Percentiles rank a stretch among this genome's conserved stretches.
Evolutionary conservation across 2,329 filamentous ascomycete genomes (phyloP).

Genomic region (Fonsecaea pedrosoi): DNA sequence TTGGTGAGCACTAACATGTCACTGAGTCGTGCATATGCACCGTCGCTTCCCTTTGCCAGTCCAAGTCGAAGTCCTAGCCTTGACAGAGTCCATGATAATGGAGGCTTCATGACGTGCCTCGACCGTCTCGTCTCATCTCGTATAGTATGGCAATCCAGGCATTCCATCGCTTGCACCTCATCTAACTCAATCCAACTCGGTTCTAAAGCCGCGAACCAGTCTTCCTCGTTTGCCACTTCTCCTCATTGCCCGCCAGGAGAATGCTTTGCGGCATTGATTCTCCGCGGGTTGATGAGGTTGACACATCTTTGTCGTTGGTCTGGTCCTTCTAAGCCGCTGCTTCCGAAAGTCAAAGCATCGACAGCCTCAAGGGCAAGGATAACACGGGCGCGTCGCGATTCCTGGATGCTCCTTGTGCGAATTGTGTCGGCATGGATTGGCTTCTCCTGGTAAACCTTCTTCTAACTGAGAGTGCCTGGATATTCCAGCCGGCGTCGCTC

Average conservation of each 20-base stretch:
- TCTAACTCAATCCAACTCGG: not conserved
- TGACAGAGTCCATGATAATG: no score
- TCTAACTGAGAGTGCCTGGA: not conserved
- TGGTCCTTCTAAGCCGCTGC: not conserved
- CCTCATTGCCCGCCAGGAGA: not conserved
- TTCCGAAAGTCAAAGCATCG: not conserved
- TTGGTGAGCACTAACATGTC: not conserved
- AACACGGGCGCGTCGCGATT: not conserved
- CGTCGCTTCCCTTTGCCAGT: not conserved
- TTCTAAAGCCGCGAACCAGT: not conserved
- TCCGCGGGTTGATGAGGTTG: not conserved
- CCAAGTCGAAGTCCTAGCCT: not conserved
- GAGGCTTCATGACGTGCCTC: no score
- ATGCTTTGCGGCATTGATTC: not conserved
- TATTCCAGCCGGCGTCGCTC: not conserved
- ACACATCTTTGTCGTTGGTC: not conserved
- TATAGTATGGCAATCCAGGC: no score
- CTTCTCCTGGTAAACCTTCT: not conserved
- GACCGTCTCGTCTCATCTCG: no score
- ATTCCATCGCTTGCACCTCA: no score
- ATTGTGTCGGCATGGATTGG: not conserved
- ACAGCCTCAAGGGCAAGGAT: not conserved
- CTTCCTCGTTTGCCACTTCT: not conserved
- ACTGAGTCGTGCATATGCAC: not conserved
- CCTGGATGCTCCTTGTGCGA: not conserved